Evolutionary conservation across 2,329 filamentous ascomycete species (phyloP), one percentile per base, ranked within the genome.

Genomic region (Ophidiomyces ophidiicola): DNA sequence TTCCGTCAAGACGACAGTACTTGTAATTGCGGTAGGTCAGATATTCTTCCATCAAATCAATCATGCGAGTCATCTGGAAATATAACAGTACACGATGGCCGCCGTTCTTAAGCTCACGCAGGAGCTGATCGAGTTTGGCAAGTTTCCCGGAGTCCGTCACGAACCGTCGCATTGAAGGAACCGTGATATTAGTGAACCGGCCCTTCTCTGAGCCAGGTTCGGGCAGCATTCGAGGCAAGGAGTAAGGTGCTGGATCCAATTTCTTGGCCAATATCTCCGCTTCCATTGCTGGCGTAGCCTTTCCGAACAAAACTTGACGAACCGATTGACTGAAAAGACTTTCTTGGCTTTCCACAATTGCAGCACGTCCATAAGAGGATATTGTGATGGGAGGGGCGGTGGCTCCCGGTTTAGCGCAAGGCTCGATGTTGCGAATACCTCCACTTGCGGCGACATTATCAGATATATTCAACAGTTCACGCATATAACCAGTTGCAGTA

Each of bases 1-100:
- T 94, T 56, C 90, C 90, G 54, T 98, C 90, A 31, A 98, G 72
- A 44, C 90, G 83, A 54, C 88, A 92, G 65, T 94, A 98, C 62
- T 93, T 94, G 78, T 94, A 96, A 65, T 96, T 94, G 58, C 90
- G 84, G 66, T 96, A 96, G 0, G 90, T 96, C 43, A 98, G 70
- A 53, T 96, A 98, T 63, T 98, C 90, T 60, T 98, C 90, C 83
- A 96, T 96, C 44, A 98, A 69, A 59, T 98, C 88, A 56, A 98
- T 96, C 90, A 98, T 98, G 56, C 84, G 82, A 3, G 90, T 98
- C 90, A 98, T 98, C 69, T 98, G 90, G 82, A 98, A 98, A 71
- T 98, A 98, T 14, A 98, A 69, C 39, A 98, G 70, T 15, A 98
- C 90, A 54, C 90, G 86, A 52, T 98, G 90, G 24, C 82, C 82